Base-by-base conservation (phyloP, 2,329 filamentous ascomycete genomes). In the Cercospora nicotianae region DNA sequence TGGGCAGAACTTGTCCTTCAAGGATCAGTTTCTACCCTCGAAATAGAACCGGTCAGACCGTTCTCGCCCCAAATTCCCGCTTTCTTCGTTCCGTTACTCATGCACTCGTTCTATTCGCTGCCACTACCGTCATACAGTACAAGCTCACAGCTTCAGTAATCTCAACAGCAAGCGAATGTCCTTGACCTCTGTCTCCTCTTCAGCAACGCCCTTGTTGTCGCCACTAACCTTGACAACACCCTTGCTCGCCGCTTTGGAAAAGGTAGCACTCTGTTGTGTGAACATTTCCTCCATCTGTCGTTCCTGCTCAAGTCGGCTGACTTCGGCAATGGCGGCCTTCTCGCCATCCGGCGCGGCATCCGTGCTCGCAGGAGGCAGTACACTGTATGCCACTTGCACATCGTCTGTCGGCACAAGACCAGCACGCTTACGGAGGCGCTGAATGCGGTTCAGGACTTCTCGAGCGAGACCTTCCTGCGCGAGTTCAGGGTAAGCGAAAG, bases 361-460 rank as follows among this genome's bases (percentile, higher is more conserved):
- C 5, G 67, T 64, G 20, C 62, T 58, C 3, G 55, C 33, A 16
- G 75, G 74, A 7, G 87, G 86, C 60, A 96, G 81, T 5, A 98
- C 88, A 67, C 85, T 86, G 82, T 97, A 98, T 79, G 96, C 91
- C 91, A 99, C 97, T 82, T 91, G 92, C 70, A 99, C 90, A 77
- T 98, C 95, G 77, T 99, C 95, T 0, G 94, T 98, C 1, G 93
- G 89, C 71, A 94, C 88, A 63, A 99, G 84, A 0, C 93, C 93
- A 7, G 94, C 94, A 83, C 95, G 95, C 87, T 99, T 99, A 72
- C 95, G 89, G 70, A 98, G 84, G 73, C 92, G 88, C 82, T 99
- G 95, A 23, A 99, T 91, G 48, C 94, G 90, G 79, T 96, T 91
- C 83, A 99, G 91, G 72, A 99, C 90, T 80, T 98, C 95, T 75